These are phyloP conservation scores for Phlebiopsis flavidoalba DNA, from an alignment of 768 basidiomycete species.

Conservation along the genomic window DNA sequence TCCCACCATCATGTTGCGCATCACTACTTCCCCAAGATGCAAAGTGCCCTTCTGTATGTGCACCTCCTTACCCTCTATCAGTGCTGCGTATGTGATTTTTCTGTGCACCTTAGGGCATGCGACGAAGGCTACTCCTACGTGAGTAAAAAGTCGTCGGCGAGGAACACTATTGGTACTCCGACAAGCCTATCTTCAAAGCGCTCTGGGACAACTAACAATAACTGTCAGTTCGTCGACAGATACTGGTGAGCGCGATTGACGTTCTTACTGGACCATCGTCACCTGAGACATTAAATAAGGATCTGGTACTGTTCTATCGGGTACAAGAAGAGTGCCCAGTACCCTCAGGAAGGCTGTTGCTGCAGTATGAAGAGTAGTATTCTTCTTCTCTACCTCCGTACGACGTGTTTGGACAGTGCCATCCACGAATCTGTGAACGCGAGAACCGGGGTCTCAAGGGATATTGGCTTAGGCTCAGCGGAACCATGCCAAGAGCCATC, in stretches of 20 bases:
- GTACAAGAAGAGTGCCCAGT: neutral
- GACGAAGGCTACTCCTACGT: slow-evolving; percentile 25
- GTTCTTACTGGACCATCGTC: neutral
- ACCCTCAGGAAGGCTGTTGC: neutral
- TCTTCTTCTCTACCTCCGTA: neutral
- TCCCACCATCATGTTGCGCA: slow-evolving; percentile 23
- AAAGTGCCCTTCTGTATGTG: slow-evolving; percentile 15
- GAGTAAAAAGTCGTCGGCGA: slow-evolving; percentile 22
- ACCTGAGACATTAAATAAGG: slow-evolving; percentile 1
- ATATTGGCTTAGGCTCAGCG: no score
- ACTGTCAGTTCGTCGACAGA: slow-evolving; percentile 31
- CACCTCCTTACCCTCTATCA: neutral
- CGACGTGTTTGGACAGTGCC: neutral
- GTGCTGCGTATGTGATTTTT: neutral
- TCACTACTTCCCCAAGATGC: slow-evolving; percentile 23
- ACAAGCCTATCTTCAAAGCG: slow-evolving; percentile 23
- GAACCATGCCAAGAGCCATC: no score
- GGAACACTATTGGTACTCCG: slow-evolving; percentile 23
- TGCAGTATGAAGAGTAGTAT: neutral
- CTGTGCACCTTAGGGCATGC: slow-evolving; percentile 17
- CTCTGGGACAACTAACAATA: slow-evolving; percentile 28
- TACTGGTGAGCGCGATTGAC: slow-evolving; percentile 18
- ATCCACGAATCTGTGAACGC: neutral
- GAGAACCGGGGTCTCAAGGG: neutral
- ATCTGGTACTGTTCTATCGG: neutral